A percentile compares a stretch with the other conserved stretches of the same genome.
phyloP scores from a whole-genome alignment of 345 rosid species.

The Rhodomyrtus tomentosa region DNA sequence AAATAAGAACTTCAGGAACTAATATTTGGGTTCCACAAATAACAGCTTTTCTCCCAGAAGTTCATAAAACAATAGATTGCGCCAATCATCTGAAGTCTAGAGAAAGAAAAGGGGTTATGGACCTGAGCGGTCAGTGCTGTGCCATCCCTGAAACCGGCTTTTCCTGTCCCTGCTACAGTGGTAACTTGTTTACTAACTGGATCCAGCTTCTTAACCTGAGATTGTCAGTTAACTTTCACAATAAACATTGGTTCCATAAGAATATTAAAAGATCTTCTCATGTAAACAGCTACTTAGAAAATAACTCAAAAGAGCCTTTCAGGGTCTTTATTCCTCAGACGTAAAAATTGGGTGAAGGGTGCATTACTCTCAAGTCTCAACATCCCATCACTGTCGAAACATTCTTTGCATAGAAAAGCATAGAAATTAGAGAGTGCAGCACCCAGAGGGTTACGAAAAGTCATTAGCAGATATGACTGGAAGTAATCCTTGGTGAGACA shows the following conservation, averaged over 20 bases:
- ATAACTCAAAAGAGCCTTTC: neutral
- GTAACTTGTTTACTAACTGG: slow-evolving; percentile 60
- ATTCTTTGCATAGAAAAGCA: neutral
- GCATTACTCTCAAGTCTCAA: neutral
- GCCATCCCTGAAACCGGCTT: slow-evolving; percentile 94
- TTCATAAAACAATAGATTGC: neutral
- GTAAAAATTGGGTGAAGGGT: neutral
- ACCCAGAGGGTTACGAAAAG: neutral
- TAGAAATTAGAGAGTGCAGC: neutral
- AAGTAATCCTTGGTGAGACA: neutral
- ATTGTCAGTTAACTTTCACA: neutral
- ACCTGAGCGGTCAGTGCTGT: slow-evolving; percentile 63
- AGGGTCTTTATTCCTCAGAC: neutral
- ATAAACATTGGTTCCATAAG: neutral
- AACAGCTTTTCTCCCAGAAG: neutral
- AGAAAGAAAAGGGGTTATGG: neutral
- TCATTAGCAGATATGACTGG: neutral
- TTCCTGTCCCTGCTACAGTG: slow-evolving; percentile 86
- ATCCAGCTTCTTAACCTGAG: slow-evolving; percentile 81
- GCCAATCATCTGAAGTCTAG: neutral
- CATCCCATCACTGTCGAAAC: neutral
- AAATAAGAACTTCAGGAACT: neutral
- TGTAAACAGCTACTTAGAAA: neutral
- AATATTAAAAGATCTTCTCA: neutral
- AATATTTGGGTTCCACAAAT: neutral